Base-by-base conservation (phyloP, 2,329 filamentous ascomycete species). In the Penicillium nordicum region DNA sequence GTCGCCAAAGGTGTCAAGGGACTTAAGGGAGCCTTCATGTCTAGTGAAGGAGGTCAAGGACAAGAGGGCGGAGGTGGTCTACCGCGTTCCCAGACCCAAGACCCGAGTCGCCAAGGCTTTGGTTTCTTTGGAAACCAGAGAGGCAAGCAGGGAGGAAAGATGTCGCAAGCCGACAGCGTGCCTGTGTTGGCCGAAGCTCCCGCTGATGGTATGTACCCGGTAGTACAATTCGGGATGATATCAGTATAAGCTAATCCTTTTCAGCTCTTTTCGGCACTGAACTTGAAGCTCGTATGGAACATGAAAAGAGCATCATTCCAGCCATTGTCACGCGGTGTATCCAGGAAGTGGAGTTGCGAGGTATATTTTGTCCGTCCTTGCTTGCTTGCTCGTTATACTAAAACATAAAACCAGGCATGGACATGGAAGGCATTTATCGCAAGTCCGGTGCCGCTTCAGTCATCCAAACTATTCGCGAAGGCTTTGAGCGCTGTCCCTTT, bases 1-100 rank as follows among this genome's bases (percentile, higher is more conserved):
- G 88, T 97, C 66, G 92, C 92, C 29, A 96, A 97, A 74, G 93
- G 92, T 69, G 89, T 97, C 50, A 97, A 97, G 78, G 92, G 92
- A 50, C 86, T 97, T 73, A 96, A 96, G 74, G 90, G 92, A 53
- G 92, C 92, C 6, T 95, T 97, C 57, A 88, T 87, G 48, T 88
- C 88, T 43, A 84, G 83, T 46, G 84, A 55, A 40, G 53, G 46
- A 25, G 53, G 48, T 29, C 48, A 48, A 88, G 80, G 87, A 30
- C 41, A 68, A 58, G 68, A 78, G 58, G 60, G 58, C 43, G 58
- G 52, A 38, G 52, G 67, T 57, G 55, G 68, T 58, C 41, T 74
- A 41, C 68, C 73, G 6, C 75, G 74, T 34, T 73, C 72, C 46
- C 73, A 75, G 38, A 72, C 69, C 14, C 73, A 76, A 40, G 77